Evolutionary conservation across 2,329 filamentous ascomycete genomes (phyloP).

Genomic region (Diaporthe destruens): DNA sequence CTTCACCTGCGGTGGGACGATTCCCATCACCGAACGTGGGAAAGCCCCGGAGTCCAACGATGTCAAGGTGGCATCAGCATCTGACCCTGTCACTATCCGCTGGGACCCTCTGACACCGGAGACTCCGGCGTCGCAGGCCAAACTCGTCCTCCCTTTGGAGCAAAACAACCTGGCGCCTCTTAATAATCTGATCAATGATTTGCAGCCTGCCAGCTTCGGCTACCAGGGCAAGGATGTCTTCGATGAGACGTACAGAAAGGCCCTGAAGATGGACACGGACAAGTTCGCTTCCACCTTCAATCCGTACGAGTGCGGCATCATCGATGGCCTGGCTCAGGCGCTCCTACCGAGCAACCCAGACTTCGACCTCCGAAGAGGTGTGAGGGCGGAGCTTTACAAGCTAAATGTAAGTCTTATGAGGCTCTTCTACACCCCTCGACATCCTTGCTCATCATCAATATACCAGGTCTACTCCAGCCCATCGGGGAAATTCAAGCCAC

Average conservation of each 20-base stretch:
- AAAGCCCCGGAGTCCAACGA: neutral
- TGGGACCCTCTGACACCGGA: constrained; percentile 40
- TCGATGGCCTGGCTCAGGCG: constrained; percentile 61
- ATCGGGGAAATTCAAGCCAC: constrained; percentile 62
- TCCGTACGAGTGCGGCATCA: constrained; percentile 64
- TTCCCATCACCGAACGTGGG: constrained; percentile 34
- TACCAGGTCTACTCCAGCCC: constrained; percentile 63
- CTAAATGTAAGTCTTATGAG: constrained; percentile 58
- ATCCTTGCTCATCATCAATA: neutral
- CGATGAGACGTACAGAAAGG: constrained; percentile 66
- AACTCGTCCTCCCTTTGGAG: constrained; percentile 42
- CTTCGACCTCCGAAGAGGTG: constrained; percentile 49
- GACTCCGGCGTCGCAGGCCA: constrained; percentile 26
- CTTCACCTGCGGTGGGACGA: constrained; percentile 39
- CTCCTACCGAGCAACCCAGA: constrained; percentile 52
- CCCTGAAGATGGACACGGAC: constrained; percentile 61
- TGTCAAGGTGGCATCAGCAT: neutral
- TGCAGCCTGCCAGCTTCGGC: constrained; percentile 63
- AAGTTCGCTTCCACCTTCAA: constrained; percentile 64
- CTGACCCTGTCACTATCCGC: constrained; percentile 41
- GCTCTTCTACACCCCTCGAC: neutral
- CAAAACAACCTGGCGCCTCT: constrained; percentile 35
- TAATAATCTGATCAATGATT: constrained; percentile 48
- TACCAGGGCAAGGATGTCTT: constrained; percentile 58
- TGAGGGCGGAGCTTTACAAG: constrained; percentile 69